Evolutionary conservation across 352 stramenopile genomes (phyloP), one percentile per base, ranked within the genome.

Genomic region (Elongisporangium anandrum): DNA sequence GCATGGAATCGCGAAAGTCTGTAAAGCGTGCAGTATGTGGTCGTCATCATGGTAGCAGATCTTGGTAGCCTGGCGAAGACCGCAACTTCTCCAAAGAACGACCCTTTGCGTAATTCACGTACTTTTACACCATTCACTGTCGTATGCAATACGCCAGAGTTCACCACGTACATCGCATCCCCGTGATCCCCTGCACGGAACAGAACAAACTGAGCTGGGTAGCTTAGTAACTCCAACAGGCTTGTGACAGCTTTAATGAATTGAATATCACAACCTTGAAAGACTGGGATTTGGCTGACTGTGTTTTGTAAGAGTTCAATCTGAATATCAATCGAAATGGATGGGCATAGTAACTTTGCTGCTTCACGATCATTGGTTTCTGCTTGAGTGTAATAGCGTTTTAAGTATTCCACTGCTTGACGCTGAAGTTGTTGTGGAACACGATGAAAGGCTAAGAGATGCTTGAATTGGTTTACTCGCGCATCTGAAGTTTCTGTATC

Each of bases 111-210:
- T 9, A 90, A 51, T 60, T 90, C 81, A 4, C 81, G 81, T 8
- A 90, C 75, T 61, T 89, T 90, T 2, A 85, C 67, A 17, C 78
- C 77, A 29, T 81, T 70, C 5, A 88, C 75, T 10, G 85, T 62
- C 0, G 77, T 86, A 41, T 85, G 70, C 15, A 90, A 59, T 2
- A 90, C 81, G 0, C 81, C 81, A 6, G 79, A 80, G 51, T 85
- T 70, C 24, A 90, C 66, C 34, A 90, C 76, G 49, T 89, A 90
- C 77, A 90, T 87, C 4, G 80, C 81, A 57, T 90, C 75, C 23
- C 81, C 81, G 21, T 85, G 75, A 20, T 90, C 81, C 1, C 81
- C 81, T 0, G 66, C 63, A 20, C 63, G 64, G 61, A 88, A 90
- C 24, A 90, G 72, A 52, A 81, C 56, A 55, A 77, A 75, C 19